A percentile compares a stretch with the other conserved stretches of the same genome.
phyloP scores from a whole-genome alignment of 2,329 filamentous ascomycete species.

The Xylaria sp. region DNA sequence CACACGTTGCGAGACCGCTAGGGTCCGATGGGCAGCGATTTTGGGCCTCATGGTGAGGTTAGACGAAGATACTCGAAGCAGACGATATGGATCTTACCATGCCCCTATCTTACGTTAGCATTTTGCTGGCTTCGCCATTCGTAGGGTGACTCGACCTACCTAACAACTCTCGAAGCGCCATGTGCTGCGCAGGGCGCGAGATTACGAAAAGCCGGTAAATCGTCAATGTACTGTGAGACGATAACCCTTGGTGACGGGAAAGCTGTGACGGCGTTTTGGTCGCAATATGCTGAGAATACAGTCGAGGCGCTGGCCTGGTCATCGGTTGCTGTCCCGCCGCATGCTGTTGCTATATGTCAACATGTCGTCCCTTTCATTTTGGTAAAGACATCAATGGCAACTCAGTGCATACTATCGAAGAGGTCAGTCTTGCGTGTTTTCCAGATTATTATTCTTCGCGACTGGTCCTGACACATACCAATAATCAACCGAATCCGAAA shows the following conservation, averaged over 20 bases:
- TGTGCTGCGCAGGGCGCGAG: conserved; percentile 41
- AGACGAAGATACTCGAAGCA: neutral
- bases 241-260: conserved; percentile 35
- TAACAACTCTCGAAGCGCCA: conserved; percentile 37
- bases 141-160: conserved; percentile 26
- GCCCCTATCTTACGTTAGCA: conserved; percentile 22
- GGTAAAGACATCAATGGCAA: neutral
- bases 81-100: conserved; percentile 28
- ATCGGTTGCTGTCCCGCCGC: conserved; percentile 43
- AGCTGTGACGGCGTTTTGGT: conserved; percentile 35
- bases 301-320: conserved; percentile 44
- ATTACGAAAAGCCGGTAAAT: conserved; percentile 40
- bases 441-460: too few species aligned
- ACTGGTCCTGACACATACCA: neutral
- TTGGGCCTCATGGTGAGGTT: conserved; percentile 28
- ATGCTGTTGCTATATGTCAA: conserved; percentile 29
- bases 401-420: neutral
- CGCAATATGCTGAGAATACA: conserved; percentile 46
- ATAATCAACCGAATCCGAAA: neutral
- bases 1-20: conserved; percentile 44
- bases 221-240: conserved; percentile 41
- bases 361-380: neutral
- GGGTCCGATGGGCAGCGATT: conserved; percentile 37
- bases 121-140: neutral
- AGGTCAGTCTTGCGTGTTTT: neutral